Percentiles rank a stretch among this genome's conserved stretches.
phyloP scores from a whole-genome alignment of 257 asterid species.

The Verbascum thapsus region DNA sequence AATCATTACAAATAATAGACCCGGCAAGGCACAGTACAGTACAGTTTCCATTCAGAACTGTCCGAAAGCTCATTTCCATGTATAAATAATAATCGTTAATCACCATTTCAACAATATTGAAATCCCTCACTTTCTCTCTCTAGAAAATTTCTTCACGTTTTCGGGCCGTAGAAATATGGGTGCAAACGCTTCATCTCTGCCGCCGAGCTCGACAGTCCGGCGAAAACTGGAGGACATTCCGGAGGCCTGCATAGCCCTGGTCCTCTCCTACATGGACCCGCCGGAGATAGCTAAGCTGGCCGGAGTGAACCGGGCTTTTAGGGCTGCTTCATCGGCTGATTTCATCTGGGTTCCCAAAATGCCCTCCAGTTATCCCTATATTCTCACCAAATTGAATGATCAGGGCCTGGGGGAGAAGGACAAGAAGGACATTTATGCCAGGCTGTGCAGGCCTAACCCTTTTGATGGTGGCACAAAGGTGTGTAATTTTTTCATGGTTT shows the following conservation, averaged over 20 bases:
- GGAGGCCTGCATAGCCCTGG: conserved; percentile 72
- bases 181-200: conserved; percentile 52
- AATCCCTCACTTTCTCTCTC: background rate
- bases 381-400: conserved; percentile 48
- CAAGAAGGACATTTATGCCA: conserved; percentile 62
- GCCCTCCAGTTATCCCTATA: conserved; percentile 56
- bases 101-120: too few species aligned
- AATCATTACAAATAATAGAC: too few species aligned
- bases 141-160: background rate
- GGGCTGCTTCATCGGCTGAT: conserved; percentile 83
- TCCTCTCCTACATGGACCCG: conserved; percentile 69
- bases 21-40: too few species aligned
- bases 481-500: too few species aligned
- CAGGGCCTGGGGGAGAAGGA: conserved; percentile 29
- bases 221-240: conserved; percentile 76
- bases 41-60: too few species aligned
- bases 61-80: too few species aligned
- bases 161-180: conserved; percentile 53
- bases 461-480: conserved; percentile 84
- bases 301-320: conserved; percentile 57
- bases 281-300: conserved; percentile 80
- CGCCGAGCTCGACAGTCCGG: conserved; percentile 38
- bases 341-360: conserved; percentile 77
- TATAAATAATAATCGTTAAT: too few species aligned
- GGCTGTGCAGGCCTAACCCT: conserved; percentile 47